Evolutionary conservation across 345 rosid species (phyloP).

Genomic region (Nasturtium officinale): DNA sequence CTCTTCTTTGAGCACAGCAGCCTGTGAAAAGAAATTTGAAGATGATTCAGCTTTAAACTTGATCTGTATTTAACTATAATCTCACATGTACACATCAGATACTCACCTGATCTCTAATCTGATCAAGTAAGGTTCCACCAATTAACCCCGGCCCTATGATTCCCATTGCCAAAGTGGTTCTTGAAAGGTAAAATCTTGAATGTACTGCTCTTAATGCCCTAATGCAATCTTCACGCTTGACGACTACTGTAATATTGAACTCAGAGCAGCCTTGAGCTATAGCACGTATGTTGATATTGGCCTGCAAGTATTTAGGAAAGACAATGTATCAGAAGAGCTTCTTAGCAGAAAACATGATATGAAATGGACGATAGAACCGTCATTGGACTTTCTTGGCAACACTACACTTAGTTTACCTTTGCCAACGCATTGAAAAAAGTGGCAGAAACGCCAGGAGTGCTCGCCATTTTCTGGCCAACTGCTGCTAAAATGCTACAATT

Average conservation of each 20-base stretch:
- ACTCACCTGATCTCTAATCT: slow-evolving; percentile 85
- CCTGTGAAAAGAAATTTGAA: slow-evolving; percentile 51
- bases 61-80: neutral
- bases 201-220: slow-evolving; percentile 94
- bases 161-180: slow-evolving; percentile 90
- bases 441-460: slow-evolving; percentile 96
- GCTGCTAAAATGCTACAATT: slow-evolving; percentile 95
- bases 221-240: slow-evolving; percentile 88
- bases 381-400: neutral
- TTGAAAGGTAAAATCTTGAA: slow-evolving; percentile 88
- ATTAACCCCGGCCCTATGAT: slow-evolving; percentile 95
- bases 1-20: slow-evolving; percentile 87
- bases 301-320: slow-evolving; percentile 53
- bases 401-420: slow-evolving; percentile 58
- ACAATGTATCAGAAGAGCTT: slow-evolving; percentile 21
- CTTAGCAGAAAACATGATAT: slow-evolving; percentile 5
- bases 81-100: slow-evolving; percentile 3
- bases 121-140: slow-evolving; percentile 89
- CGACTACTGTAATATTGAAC: slow-evolving; percentile 83
- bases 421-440: slow-evolving; percentile 88
- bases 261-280: slow-evolving; percentile 99
- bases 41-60: neutral
- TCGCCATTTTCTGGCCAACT: slow-evolving; percentile 99
- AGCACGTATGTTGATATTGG: slow-evolving; percentile 87
- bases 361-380: neutral